A percentile compares a stretch with the other conserved stretches of the same genome.
Conservation (phyloP, 176 grass and related monocot genomes). For the Zoysia pacifica region DNA sequence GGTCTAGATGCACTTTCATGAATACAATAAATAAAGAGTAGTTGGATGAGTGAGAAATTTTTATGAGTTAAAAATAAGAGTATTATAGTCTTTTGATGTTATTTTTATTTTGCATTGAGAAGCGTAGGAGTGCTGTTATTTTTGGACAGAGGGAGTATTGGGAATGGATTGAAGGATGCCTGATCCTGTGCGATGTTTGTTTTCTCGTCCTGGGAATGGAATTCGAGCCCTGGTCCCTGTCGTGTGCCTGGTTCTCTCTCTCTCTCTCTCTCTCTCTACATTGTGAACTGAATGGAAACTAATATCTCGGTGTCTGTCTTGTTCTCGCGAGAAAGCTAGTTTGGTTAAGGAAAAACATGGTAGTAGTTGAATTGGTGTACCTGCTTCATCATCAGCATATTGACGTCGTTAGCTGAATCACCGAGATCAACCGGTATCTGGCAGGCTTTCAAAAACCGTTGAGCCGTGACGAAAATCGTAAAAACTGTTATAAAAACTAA, state of each 20-base stretch:
- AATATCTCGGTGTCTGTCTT: neutral
- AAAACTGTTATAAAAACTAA: too few relatives aligned
- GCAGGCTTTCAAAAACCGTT: too few relatives aligned
- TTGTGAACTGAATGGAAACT: neutral
- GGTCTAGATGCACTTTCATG: too few relatives aligned
- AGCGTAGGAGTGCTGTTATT: too few relatives aligned
- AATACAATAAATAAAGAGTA: too few relatives aligned
- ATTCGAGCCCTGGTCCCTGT: neutral
- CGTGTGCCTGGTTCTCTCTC: neutral
- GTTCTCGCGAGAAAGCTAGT: neutral
- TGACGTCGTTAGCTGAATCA: neutral
- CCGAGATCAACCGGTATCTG: too few relatives aligned
- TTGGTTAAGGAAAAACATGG: neutral
- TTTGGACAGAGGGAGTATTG: neutral
- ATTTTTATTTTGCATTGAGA: too few relatives aligned
- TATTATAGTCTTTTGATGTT: too few relatives aligned
- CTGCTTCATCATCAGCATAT: neutral
- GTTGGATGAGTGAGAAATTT: too few relatives aligned
- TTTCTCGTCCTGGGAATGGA: slow-evolving; percentile 9
- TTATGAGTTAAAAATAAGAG: too few relatives aligned
- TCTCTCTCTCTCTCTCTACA: too few relatives aligned
- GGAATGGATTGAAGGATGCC: slow-evolving; percentile 38
- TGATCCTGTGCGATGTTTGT: slow-evolving; percentile 33
- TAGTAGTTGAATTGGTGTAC: neutral
- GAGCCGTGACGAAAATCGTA: too few relatives aligned